These are phyloP conservation scores for Echeveria elegans DNA, from an alignment of 164 flowering plant genomes.

Conservation along the genomic window DNA sequence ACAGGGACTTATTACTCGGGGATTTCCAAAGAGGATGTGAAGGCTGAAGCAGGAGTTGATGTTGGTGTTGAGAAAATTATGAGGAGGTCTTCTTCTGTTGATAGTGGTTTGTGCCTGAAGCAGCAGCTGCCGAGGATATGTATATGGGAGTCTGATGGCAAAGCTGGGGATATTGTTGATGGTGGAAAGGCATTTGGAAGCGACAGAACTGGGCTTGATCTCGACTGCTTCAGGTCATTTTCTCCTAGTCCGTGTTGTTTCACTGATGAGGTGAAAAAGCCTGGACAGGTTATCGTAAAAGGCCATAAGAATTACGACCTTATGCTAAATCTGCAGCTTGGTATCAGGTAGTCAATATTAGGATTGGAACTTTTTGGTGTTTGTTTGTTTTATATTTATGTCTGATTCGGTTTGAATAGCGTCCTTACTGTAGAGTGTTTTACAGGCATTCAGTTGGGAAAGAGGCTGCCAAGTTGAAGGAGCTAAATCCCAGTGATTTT, in stretches of 20 bases:
- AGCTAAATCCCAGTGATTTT: slow-evolving; percentile 8
- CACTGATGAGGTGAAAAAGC: slow-evolving; percentile 43
- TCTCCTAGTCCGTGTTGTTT: slow-evolving; percentile 47
- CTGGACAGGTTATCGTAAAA: not conserved
- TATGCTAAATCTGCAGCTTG: slow-evolving; percentile 8
- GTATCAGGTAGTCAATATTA: slow-evolving; percentile 5
- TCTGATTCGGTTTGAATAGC: not conserved
- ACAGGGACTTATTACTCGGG: slow-evolving; percentile 40
- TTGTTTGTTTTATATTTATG: not conserved
- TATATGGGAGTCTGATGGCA: slow-evolving; percentile 84
- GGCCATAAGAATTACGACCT: slow-evolving; percentile 8
- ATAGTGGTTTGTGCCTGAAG: not conserved
- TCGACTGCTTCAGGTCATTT: slow-evolving; percentile 25
- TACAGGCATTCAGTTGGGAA: slow-evolving; percentile 4
- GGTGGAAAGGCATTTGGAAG: slow-evolving; percentile 64
- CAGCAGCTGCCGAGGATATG: slow-evolving; percentile 85
- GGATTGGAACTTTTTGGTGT: not conserved
- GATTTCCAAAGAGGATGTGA: slow-evolving; percentile 15
- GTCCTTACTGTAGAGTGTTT: not conserved
- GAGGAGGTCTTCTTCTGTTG: slow-evolving; percentile 26
- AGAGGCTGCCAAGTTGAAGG: not conserved
- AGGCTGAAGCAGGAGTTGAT: not conserved
- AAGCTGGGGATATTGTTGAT: slow-evolving; percentile 81
- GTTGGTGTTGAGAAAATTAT: slow-evolving; percentile 20
- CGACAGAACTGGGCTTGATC: slow-evolving; percentile 31